Percentiles rank a stretch among this genome's conserved stretches.
Conservation (phyloP, 2,329 filamentous ascomycete species). For the Bipolaris victoriae region DNA sequence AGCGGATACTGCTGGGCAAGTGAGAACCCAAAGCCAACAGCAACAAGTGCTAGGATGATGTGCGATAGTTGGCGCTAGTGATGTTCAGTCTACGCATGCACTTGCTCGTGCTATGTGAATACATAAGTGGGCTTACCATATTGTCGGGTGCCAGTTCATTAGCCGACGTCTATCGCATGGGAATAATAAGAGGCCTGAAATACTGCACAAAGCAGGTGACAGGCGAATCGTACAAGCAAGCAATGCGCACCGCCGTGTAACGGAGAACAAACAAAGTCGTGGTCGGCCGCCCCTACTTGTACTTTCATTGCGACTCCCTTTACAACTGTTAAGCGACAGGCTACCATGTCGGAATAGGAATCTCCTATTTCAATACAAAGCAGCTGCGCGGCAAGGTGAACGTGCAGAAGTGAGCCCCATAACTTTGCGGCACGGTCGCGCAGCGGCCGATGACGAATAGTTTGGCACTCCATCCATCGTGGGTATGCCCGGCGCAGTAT, state of each 20-base stretch:
- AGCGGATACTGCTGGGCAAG: conserved; percentile 53
- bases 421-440: not conserved
- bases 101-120: not conserved
- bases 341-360: not conserved
- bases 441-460: not conserved
- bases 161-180: conserved; percentile 20
- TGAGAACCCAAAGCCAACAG: conserved; percentile 21
- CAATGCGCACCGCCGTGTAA: not conserved
- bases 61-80: conserved; percentile 5
- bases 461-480: not conserved
- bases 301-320: conserved; percentile 6
- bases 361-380: conserved; percentile 2
- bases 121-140: conserved; percentile 10
- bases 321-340: not conserved
- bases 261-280: not conserved
- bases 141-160: conserved; percentile 5
- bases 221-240: not conserved
- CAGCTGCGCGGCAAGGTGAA: conserved; percentile 4
- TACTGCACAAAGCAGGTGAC: not conserved
- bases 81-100: not conserved
- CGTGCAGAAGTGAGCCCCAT: not conserved
- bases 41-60: conserved; percentile 21
- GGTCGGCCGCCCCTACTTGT: not conserved
- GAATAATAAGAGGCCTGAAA: conserved; percentile 16
- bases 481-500: not conserved